Base-by-base conservation (phyloP, 2,329 filamentous ascomycete species). In the Gliomastix tumulicola region DNA sequence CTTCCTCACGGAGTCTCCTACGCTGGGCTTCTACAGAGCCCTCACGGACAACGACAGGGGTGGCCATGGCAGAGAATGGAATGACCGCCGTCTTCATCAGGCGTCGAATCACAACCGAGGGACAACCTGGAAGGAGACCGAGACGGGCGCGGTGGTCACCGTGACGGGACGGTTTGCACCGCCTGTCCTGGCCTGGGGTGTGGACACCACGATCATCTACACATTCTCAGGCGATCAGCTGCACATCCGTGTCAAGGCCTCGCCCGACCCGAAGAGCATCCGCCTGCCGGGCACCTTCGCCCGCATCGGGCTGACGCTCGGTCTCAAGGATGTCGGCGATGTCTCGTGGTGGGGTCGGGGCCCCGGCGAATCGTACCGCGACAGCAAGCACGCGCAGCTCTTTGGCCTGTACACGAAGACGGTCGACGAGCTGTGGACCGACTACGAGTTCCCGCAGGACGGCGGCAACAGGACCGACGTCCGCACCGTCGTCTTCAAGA, bases 381-480 rank as follows among this genome's bases (percentile, higher is more conserved):
- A 87, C 58, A 80, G 72, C 60, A 82, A 83, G 52, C 51, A 65
- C 11, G 70, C 74, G 5, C 79, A 84, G 49, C 55, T 57, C 2
- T 56, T 82, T 5, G 79, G 76, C 7, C 71, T 68, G 34, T 79
- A 67, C 57, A 50, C 48, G 1, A 48, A 49, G 2, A 54, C 50
- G 2, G 57, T 79, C 2, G 59, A 64, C 1, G 63, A 69, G 1
- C 61, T 84, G 19, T 71, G 72, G 48, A 66, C 68, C 0, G 61
- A 65, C 2, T 84, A 83, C 47, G 81, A 85, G n/a, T 76, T 77
- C n/a, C 81, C 81, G 0, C 81, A 85, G 50, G 81, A 85, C 46
- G 75, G 71, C 36, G 76, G 77, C 2, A 84, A 84, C 50, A 65
- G 74, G 12, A 74, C 73, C 38, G 75, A 74, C 46, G 72, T 74